Evolutionary conservation across 73 alveolate genomes (phyloP).

Genomic region (Paramecium biaurelia): DNA sequence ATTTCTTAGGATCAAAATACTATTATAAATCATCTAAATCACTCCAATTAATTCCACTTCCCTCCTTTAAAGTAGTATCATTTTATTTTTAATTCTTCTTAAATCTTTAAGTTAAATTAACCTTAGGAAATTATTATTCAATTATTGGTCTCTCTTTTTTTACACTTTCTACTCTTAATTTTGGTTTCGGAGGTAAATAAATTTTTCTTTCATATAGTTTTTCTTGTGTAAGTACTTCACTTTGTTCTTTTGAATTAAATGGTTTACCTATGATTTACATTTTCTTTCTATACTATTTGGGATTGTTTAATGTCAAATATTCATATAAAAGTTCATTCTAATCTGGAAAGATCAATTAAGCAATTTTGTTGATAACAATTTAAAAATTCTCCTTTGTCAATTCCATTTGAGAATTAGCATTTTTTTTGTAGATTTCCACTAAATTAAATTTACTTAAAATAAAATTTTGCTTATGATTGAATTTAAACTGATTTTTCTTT

Average conservation of each 20-base stretch:
- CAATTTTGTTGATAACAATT: neutral
- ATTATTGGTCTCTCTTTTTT: neutral
- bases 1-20: slow-evolving; percentile 15
- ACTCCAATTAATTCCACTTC: neutral
- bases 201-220: neutral
- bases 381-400: neutral
- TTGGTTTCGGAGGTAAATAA: neutral
- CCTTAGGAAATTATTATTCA: neutral
- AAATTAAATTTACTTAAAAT: neutral
- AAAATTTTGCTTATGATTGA: neutral
- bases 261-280: slow-evolving; percentile 18
- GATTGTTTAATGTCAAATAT: neutral
- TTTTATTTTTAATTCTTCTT: neutral
- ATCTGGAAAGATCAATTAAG: neutral
- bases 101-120: neutral
- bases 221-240: slow-evolving; percentile 9
- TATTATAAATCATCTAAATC: neutral
- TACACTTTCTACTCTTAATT: neutral
- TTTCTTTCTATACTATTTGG: slow-evolving; percentile 14
- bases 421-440: slow-evolving; percentile 5
- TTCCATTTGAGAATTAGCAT: neutral
- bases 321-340: neutral
- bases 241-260: neutral
- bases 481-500: neutral
- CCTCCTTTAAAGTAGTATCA: neutral